Evolutionary conservation across 306 rosid species (phyloP).

Genomic region (Cicer pinnatifidum): DNA sequence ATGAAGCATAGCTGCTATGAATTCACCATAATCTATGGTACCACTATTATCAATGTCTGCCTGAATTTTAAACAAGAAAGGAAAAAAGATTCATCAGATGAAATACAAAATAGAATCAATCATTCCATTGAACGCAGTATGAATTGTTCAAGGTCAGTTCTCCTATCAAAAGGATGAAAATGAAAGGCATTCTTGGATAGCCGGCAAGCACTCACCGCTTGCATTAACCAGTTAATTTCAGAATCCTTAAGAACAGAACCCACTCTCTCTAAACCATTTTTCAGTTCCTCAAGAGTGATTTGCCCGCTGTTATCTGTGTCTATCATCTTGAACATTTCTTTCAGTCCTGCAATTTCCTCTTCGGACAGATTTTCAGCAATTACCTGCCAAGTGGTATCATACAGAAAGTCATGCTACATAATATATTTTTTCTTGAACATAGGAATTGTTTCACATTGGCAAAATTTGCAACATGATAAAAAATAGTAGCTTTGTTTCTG

Average conservation of each 20-base stretch:
- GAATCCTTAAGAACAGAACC: conserved; percentile 81
- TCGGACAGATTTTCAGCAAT: conserved; percentile 90
- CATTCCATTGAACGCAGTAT: background rate
- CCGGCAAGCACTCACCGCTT: conserved; percentile 66
- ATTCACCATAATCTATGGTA: conserved; percentile 95
- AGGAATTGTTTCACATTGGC: background rate
- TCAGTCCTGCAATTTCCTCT: conserved; percentile 94
- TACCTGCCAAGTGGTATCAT: conserved; percentile 57
- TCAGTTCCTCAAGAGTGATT: conserved; percentile 84
- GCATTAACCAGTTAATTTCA: conserved; percentile 80
- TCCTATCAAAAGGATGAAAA: conserved; percentile 11
- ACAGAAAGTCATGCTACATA: conserved; percentile 45
- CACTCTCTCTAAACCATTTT: conserved; percentile 82
- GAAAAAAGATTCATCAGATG: conserved; percentile 21
- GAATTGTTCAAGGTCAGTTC: background rate
- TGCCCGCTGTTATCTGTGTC: conserved; percentile 90
- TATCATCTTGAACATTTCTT: conserved; percentile 93
- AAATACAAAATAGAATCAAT: conserved; percentile 27
- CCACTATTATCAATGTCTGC: conserved; percentile 93
- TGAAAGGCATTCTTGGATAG: conserved; percentile 18
- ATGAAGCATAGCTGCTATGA: conserved; percentile 93
- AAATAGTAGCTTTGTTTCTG: background rate
- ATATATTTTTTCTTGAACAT: conserved; percentile 19
- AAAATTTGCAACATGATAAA: background rate
- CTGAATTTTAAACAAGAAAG: conserved; percentile 53